Evolutionary conservation across 139 green algal genomes (phyloP).

Genomic region (Closterium sp.): DNA sequence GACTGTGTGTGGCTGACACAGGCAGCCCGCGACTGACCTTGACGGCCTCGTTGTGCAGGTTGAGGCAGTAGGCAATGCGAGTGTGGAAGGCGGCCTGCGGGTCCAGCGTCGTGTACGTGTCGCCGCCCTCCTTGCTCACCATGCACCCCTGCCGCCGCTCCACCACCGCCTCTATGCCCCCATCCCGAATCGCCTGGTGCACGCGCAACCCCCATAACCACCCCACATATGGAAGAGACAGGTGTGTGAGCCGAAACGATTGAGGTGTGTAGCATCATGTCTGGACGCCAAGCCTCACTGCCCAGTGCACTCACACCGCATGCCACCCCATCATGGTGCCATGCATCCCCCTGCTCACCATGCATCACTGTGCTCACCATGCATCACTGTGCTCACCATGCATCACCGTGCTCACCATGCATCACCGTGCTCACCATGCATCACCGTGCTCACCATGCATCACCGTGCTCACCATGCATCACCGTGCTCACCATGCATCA

Average conservation of each 20-base stretch:
- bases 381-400: no score
- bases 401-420: no score
- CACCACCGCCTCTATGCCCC: conserved; percentile 79
- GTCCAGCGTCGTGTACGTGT: conserved; percentile 77
- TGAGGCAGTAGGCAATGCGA: conserved; percentile 93
- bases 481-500: no score
- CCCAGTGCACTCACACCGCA: no score
- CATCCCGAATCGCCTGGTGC: conserved; percentile 51
- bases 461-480: no score
- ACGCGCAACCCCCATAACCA: neutral
- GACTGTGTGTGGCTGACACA: neutral
- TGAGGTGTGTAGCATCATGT: neutral
- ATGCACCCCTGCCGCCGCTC: conserved; percentile 78
- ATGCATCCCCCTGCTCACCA: no score
- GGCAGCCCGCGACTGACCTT: conserved; percentile 20
- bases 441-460: no score
- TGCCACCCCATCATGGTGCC: no score
- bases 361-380: no score
- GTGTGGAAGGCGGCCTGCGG: conserved; percentile 85
- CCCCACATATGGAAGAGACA: neutral
- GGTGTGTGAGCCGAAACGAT: neutral
- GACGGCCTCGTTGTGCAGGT: conserved; percentile 92
- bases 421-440: no score
- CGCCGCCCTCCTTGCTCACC: conserved; percentile 64
- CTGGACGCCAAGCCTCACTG: neutral